Base-by-base conservation (phyloP, 2,329 filamentous ascomycete genomes). In the Iodosphaeria phyllophila region DNA sequence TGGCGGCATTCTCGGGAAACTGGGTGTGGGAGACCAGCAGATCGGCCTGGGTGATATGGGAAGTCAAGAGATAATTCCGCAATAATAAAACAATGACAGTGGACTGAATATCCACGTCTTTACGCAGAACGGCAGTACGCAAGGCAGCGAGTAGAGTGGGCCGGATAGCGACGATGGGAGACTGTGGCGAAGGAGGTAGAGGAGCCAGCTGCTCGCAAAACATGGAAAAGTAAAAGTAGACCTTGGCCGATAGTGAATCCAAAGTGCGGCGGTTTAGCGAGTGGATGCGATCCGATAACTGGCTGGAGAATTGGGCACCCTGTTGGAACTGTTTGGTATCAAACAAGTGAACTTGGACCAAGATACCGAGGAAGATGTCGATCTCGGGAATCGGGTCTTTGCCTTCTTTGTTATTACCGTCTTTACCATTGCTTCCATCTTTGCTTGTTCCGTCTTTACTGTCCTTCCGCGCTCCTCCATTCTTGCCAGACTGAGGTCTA, bases 181-280 rank as follows among this genome's bases (percentile, higher is more conserved):
- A 92, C 41, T 80, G 74, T 28, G 82, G 76, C 26, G 84, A 93
- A 13, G 86, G 84, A 22, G 89, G 79, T 33, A 86, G 68, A 13
- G 86, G 84, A 31, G 73, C 69, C 32, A 91, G 67, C 51, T 91
- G 74, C 62, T 98, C 89, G 55, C 76, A 82, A 60, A 95, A 95
- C 40, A 95, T 63, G 13, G 82, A 82, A 55, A 82, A 92, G 62
- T 98, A 98, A 55, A 93, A 95, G 64, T 93, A 98, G 34, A 86
- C 83, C 52, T 91, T 91, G 35, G 86, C 83, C 30, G 84, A 79
- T 30, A 98, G 69, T 24, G 84, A 83, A 51, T 98, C 89, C 33
- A 98, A 60, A 13, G 89, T 95, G 40, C 89, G 74, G 33, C 89
- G 77, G 60, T 98, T 98, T 46, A 92, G 64, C 26, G 72, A 64